Evolutionary conservation across 306 rosid species (phyloP), one percentile per base, ranked within the genome.

Genomic region (Pterocarpus macrocarpus): DNA sequence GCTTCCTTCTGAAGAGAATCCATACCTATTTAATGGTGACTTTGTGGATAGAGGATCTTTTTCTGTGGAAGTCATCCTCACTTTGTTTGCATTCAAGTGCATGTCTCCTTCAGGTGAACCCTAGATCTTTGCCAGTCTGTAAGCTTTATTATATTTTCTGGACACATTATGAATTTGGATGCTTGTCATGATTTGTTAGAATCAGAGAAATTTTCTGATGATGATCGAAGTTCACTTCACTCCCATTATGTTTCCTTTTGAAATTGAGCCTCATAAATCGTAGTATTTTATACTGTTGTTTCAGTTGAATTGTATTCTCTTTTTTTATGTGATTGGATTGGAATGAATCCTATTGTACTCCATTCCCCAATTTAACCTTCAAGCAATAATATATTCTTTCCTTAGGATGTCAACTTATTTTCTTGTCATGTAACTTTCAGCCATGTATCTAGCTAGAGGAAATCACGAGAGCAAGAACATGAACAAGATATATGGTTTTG

Each of bases 401-500:
- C 59, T 38, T 15, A 56, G n/a, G 13, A n/a, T 53, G 14, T 34
- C 30, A 11, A 66, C 70, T 56, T 75, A 44, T 71, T 56, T 52
- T 83, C 74, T 56, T 77, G 49, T 67, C 14, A 8, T 78, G 30
- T 52, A 1, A 45, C 77, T 90, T 80, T 82, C 98, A 95, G 99
- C 97, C 33, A 90, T 96, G 81, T 84, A 96, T 83, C 92, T 96
- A 67, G 94, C 98, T 55, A 89, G 99, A 78, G 99, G 99, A 85
- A 96, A 96, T 84, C 99, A 96, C 2, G 99, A 96, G 88, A 96
- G 98, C 91, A 96, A 92, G 93, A 88, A 96, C 93, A 96, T 96
- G 99, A 96, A 96, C 86, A 96, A 94, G 90, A 96, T 96, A 77
- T 96, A 96, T 86, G 99, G 99, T 73, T 96, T 96, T 83, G 99